Percentiles rank a stretch among this genome's conserved stretches.
Conservation (phyloP, 495 filamentous ascomycete species). For the Gamarada debralockiae region DNA sequence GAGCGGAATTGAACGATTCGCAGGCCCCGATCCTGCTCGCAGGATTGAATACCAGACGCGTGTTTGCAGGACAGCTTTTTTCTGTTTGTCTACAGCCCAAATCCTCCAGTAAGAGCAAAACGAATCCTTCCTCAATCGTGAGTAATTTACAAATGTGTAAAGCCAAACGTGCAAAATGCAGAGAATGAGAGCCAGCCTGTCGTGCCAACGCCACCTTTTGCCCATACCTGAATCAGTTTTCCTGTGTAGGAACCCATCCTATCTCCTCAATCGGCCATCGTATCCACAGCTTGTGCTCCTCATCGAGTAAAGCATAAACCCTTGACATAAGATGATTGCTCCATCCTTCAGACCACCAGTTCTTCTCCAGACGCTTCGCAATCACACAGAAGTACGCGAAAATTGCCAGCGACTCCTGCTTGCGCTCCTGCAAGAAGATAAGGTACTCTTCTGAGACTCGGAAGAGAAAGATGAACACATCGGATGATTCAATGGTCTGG, state of each 20-base stretch:
- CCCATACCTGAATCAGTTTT: too few relatives aligned
- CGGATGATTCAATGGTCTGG: slow-evolving; percentile 20
- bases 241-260: slow-evolving; percentile 25
- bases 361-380: slow-evolving; percentile 28
- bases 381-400: slow-evolving; percentile 35
- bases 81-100: too few relatives aligned
- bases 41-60: too few relatives aligned
- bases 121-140: too few relatives aligned
- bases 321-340: slow-evolving; percentile 29
- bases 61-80: too few relatives aligned
- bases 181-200: too few relatives aligned
- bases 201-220: too few relatives aligned
- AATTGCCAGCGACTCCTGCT: slow-evolving; percentile 32
- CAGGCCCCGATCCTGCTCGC: too few relatives aligned
- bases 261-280: slow-evolving; percentile 37
- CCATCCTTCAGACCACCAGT: slow-evolving; percentile 37
- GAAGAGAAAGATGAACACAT: slow-evolving; percentile 35
- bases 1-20: too few relatives aligned
- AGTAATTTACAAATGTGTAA: too few relatives aligned
- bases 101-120: too few relatives aligned
- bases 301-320: slow-evolving; percentile 29
- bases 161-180: too few relatives aligned
- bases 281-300: slow-evolving; percentile 33
- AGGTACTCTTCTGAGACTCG: slow-evolving; percentile 28
- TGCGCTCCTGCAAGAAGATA: slow-evolving; percentile 25